Evolutionary conservation across 2,329 filamentous ascomycete genomes (phyloP), one percentile per base, ranked within the genome.

Genomic region (Diplodia mutila): DNA sequence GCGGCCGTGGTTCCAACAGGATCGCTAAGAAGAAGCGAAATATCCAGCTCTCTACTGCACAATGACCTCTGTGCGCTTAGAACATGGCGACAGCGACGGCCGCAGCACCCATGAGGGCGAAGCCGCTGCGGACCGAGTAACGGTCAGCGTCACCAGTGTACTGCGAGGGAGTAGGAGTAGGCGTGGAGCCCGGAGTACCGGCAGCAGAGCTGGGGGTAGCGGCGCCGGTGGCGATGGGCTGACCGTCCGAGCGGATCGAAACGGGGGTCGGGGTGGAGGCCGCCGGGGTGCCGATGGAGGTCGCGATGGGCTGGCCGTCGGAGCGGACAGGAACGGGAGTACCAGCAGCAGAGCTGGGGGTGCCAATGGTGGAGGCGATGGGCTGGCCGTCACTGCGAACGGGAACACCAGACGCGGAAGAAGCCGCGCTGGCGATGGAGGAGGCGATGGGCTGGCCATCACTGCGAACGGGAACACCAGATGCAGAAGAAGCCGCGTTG

Each of bases 131-230:
- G n/a, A 55, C 27, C n/a, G 21, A 21, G 66, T 18, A 46, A 37
- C 46, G 34, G 27, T 18, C 14, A 29, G 66, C 57, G 14, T 12
- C 65, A 14, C 66, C 66, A 3, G 66, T 67, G 66, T 27, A 69
- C 5, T 49, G 29, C n/a, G 69, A 69, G 18, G 69, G 66, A 12
- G 70, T 68, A 8, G 73, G 72, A 49, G 70, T 29, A 46, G 73
- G 69, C 3, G 70, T 63, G 42, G 71, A 52, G 12, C 68, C 59
- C 16, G 70, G 63, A 32, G 65, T 59, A 48, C 66, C 25, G 25
- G n/a, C 51, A 29, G 70, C 68, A 12, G 37, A 49, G 25, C 37
- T 16, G 46, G 51, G 51, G 6, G 65, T 51, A 21, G 23, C 34
- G 14, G 37, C 52, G 21, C 23, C 49, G 55, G 72, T 72, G 48